Base-by-base conservation (phyloP, 306 rosid genomes). In the Dryas drummondii region DNA sequence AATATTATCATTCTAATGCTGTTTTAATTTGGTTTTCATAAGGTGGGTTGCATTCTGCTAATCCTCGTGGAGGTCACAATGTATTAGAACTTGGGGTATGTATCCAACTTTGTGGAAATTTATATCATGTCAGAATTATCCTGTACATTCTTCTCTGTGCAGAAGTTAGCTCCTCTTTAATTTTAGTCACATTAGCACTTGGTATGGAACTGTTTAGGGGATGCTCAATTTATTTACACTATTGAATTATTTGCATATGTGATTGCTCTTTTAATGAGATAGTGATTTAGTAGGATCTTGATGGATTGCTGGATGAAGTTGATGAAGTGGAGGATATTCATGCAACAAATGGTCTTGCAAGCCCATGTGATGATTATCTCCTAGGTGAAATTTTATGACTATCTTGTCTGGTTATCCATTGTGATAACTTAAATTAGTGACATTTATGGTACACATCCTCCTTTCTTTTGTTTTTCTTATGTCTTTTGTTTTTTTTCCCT, bases 221-320 rank as follows among this genome's bases (percentile, higher is more conserved):
- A 66, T 67, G 54, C 42, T 22, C 7, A 37, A 3, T 51, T 6
- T 63, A 53, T 44, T 47, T 40, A 26, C 60, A 27, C 58, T 45
- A 9, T 57, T 66, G 41, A 63, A 16, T 67, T 4, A 15, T 47
- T 64, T 71, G 47, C 72, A 19, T 69, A 44, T 58, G 71, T 70
- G 79, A 68, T 65, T 75, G 71, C 66, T 80, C 68, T 37, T 79
- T 66, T 77, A 64, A 86, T 81, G 67, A 72, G 74, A 71, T 79
- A 62, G n/a, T 65, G 72, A 82, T 81, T 71, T 87, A 66, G 80
- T 79, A 96, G 99, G 99, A 77, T 79, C 93, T 90, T 79, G 98
- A 92, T 75, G 92, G 88, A 79, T 87, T 96, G 77, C 91, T 96
- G 83, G 93, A 86, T 84, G 97, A 88, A 85, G 84, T 89, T 42